Conservation (phyloP, 345 rosid species). For the Murraya koenigii region DNA sequence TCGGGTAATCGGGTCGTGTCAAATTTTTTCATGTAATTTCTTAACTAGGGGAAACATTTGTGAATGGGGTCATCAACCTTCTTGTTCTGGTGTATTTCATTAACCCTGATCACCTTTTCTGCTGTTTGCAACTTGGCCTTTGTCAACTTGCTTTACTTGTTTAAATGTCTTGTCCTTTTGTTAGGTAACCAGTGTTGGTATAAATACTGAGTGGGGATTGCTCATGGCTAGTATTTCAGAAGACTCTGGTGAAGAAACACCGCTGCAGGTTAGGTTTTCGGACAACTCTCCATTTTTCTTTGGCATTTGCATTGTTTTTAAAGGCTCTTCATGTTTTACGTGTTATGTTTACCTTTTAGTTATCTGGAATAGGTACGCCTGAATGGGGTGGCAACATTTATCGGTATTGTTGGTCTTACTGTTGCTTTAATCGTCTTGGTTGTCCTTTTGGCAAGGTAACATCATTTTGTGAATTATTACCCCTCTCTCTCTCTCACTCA, state of each 20-base stretch:
- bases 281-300: too few relatives aligned
- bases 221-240: conserved; percentile 97
- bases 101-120: background rate
- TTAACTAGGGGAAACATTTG: background rate
- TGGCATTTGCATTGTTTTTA: background rate
- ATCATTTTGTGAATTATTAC: background rate
- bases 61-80: background rate
- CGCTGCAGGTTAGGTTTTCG: conserved; percentile 72
- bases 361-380: conserved; percentile 66
- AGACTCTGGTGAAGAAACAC: conserved; percentile 98
- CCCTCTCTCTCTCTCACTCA: conserved; percentile 12
- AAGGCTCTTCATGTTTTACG: conserved; percentile 13
- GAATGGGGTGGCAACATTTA: conserved; percentile 97
- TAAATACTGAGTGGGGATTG: conserved; percentile 97
- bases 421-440: conserved; percentile 79
- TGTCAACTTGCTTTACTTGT: background rate
- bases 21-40: too few relatives aligned
- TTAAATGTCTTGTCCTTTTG: conserved; percentile 10
- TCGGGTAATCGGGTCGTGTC: too few relatives aligned
- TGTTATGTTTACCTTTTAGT: conserved; percentile 9
- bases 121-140: background rate
- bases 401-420: conserved; percentile 85
- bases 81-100: background rate
- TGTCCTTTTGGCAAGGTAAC: conserved; percentile 80
- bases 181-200: conserved; percentile 92